These are phyloP conservation scores for Allium cepa DNA, from an alignment of 106 monocot genomes.

Conservation along the genomic window DNA sequence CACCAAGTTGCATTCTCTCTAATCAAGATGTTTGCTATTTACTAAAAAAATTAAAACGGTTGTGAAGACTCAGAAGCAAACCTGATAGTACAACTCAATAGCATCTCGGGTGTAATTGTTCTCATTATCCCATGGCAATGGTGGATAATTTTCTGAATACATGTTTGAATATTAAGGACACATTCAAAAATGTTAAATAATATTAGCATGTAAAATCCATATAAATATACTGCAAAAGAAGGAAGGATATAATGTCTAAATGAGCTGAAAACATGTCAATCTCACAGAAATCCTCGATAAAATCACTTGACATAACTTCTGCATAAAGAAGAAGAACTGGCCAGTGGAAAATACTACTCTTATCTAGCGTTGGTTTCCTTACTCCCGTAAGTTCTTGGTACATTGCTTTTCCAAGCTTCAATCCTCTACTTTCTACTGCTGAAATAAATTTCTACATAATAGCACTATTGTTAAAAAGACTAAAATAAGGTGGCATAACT, in stretches of 20 bases:
- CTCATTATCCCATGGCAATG: slow-evolving; percentile 74
- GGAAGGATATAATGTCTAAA: slow-evolving; percentile 90
- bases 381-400: slow-evolving; percentile 82
- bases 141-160: slow-evolving; percentile 60
- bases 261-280: slow-evolving; percentile 63
- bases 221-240: not conserved
- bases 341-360: slow-evolving; percentile 72
- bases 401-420: slow-evolving; percentile 69
- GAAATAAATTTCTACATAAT: slow-evolving; percentile 46
- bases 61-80: slow-evolving; percentile 10
- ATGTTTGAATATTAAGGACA: slow-evolving; percentile 73
- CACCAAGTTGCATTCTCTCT: no score
- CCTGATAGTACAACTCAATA: slow-evolving; percentile 94
- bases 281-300: slow-evolving; percentile 94
- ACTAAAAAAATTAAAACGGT: no score
- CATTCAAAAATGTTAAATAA: not conserved
- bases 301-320: slow-evolving; percentile 94
- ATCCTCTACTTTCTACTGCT: slow-evolving; percentile 63
- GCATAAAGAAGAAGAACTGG: slow-evolving; percentile 97
- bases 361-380: slow-evolving; percentile 61
- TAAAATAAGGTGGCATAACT: no score
- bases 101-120: slow-evolving; percentile 50
- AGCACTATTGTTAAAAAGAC: not conserved
- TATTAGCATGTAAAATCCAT: not conserved
- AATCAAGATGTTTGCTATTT: no score